phyloP scores from a whole-genome alignment of 2,329 filamentous ascomycete species.

The Bipolaris sorokiniana region DNA sequence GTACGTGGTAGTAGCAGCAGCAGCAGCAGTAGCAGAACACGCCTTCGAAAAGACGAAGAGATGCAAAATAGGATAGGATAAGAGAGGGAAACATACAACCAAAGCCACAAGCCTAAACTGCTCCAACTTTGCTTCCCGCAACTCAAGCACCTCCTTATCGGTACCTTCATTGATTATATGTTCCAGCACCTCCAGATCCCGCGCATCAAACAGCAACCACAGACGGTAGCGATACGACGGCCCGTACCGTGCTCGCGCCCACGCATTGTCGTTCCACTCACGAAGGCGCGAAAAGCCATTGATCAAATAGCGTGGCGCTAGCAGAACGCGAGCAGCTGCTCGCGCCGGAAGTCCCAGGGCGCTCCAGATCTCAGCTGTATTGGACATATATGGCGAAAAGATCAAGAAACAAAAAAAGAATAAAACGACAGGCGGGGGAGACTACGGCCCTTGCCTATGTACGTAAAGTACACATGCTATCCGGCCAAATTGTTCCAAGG shows the following conservation, averaged over 20 bases:
- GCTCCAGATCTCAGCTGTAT: slow-evolving; percentile 14
- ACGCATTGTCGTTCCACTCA: slow-evolving; percentile 11
- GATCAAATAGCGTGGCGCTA: slow-evolving; percentile 13
- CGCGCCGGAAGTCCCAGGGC: slow-evolving; percentile 12
- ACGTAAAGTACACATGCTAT: neutral
- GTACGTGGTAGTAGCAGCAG: too few species aligned
- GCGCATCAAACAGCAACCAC: slow-evolving; percentile 31
- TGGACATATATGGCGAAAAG: neutral
- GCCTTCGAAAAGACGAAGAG: too few species aligned
- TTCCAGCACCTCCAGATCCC: slow-evolving; percentile 26
- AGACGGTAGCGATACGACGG: slow-evolving; percentile 17
- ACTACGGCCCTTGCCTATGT: neutral
- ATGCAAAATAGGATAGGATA: neutral
- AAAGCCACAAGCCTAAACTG: slow-evolving; percentile 26
- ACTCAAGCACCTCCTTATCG: slow-evolving; percentile 20
- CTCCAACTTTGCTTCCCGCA: slow-evolving; percentile 21
- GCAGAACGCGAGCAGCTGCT: slow-evolving; percentile 5
- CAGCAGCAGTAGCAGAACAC: too few species aligned
- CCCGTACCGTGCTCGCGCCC: slow-evolving; percentile 25
- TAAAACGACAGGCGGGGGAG: neutral
- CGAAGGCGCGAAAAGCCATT: slow-evolving; percentile 11
- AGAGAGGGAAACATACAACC: slow-evolving; percentile 19
- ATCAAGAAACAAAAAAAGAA: neutral
- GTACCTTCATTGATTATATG: slow-evolving; percentile 22
- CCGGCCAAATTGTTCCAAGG: neutral